Conservation (phyloP, 176 grass and related monocot species). For the Triticum urartu region DNA sequence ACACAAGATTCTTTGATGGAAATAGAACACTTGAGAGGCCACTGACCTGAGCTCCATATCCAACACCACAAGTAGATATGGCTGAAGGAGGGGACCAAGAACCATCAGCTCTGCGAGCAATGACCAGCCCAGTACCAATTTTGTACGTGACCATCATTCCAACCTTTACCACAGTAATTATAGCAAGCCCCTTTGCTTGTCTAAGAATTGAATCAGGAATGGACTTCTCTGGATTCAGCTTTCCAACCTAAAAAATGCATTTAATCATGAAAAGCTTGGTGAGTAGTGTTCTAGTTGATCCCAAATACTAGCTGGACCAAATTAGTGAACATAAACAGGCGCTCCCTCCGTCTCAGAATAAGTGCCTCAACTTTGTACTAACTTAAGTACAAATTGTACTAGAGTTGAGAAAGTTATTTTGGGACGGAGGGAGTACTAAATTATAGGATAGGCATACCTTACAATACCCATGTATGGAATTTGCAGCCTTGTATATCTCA, state of each 20-base stretch:
- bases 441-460: constrained; percentile 51
- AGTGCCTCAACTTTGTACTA: too few species aligned
- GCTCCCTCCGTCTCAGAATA: too few species aligned
- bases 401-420: too few species aligned
- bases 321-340: constrained; percentile 5
- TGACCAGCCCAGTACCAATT: constrained; percentile 81
- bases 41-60: constrained; percentile 87
- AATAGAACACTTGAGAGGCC: neutral
- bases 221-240: constrained; percentile 67
- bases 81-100: constrained; percentile 95
- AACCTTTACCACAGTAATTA: constrained; percentile 75
- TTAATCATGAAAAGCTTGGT: neutral
- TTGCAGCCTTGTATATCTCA: constrained; percentile 95
- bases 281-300: constrained; percentile 19
- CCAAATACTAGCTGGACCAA: neutral
- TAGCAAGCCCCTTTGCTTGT: constrained; percentile 84
- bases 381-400: too few species aligned
- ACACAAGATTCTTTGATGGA: constrained; percentile 6
- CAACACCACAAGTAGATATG: constrained; percentile 79
- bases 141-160: constrained; percentile 85
- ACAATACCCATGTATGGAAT: constrained; percentile 67
- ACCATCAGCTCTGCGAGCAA: constrained; percentile 74
- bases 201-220: constrained; percentile 83
- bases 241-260: constrained; percentile 59
- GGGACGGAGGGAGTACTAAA: neutral